Conservation (phyloP, 2,329 filamentous ascomycete genomes). For the Mollisia scopiformis region DNA sequence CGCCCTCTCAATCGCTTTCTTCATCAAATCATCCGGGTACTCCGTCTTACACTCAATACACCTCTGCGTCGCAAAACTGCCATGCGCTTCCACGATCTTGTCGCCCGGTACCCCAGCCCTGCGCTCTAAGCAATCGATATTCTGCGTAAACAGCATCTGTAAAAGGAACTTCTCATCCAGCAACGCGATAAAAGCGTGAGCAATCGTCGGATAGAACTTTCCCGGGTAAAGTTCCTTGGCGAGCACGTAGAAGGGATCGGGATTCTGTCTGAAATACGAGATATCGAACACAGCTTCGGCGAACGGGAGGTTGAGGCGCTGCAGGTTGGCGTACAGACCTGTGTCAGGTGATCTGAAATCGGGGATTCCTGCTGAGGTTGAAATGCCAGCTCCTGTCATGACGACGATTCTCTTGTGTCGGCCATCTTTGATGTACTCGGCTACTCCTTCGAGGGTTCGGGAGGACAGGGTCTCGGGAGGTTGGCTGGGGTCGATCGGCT, state of each 20-base stretch:
- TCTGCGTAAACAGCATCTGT: constrained; percentile 91
- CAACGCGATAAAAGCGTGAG: constrained; percentile 85
- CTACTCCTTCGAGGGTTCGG: constrained; percentile 73
- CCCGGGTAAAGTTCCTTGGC: constrained; percentile 93
- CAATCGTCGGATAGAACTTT: constrained; percentile 83
- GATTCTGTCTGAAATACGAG: constrained; percentile 81
- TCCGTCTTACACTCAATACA: constrained; percentile 84
- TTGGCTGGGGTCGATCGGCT: constrained; percentile 64
- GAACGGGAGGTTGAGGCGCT: constrained; percentile 81
- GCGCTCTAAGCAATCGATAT: constrained; percentile 94
- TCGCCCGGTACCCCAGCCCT: constrained; percentile 80
- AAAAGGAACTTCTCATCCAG: constrained; percentile 79
- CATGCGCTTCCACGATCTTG: constrained; percentile 90
- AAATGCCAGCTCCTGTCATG: constrained; percentile 90
- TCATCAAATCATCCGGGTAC: constrained; percentile 78
- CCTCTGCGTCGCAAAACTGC: constrained; percentile 87
- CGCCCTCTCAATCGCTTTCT: constrained; percentile 64
- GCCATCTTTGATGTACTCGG: constrained; percentile 77
- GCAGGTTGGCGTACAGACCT: constrained; percentile 91
- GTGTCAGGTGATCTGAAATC: constrained; percentile 95
- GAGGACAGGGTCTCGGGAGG: constrained; percentile 66
- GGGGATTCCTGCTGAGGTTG: constrained; percentile 76
- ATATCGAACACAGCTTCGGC: constrained; percentile 96
- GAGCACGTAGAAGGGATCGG: constrained; percentile 88
- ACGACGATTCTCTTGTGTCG: constrained; percentile 75